phyloP scores from a whole-genome alignment of 805 yeast genomes.

The Jamesozyma lodderae region DNA sequence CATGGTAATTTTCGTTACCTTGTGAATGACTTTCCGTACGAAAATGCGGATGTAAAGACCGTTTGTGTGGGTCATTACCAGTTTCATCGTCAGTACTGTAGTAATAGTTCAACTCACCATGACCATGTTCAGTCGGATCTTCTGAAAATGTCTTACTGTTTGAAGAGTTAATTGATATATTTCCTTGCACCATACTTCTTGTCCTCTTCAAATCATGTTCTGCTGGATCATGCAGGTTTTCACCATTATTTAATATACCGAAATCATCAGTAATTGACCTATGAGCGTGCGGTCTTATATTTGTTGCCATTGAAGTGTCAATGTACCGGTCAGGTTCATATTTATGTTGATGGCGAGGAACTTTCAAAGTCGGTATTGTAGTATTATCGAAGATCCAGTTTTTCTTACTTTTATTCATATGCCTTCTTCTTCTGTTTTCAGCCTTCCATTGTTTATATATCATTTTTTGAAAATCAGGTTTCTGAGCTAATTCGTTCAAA shows the following conservation, averaged over 20 bases:
- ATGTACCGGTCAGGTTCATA: too few species aligned
- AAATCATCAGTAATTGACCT: not conserved
- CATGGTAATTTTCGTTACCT: not conserved
- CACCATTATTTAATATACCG: not conserved
- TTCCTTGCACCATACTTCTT: too few species aligned
- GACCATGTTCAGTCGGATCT: not conserved
- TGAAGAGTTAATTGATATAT: not conserved
- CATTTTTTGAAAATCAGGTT: constrained; percentile 43
- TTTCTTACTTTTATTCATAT: constrained; percentile 1
- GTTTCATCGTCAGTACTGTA: not conserved
- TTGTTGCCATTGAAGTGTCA: too few species aligned
- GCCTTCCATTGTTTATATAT: constrained; percentile 29
- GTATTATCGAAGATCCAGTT: constrained; percentile 15
- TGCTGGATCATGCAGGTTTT: too few species aligned
- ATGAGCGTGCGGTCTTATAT: too few species aligned
- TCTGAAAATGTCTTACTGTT: not conserved
- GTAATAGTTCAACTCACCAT: not conserved
- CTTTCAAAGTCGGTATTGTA: too few species aligned
- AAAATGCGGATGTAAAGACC: not conserved
- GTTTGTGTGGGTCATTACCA: too few species aligned
- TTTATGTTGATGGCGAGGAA: too few species aligned
- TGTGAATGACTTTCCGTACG: not conserved
- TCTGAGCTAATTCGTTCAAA: constrained; percentile 22
- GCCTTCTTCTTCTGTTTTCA: constrained; percentile 23
- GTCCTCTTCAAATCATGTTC: too few species aligned